Evolutionary conservation across 2,329 filamentous ascomycete species (phyloP).

Genomic region (Phaeosphaeria sp.): DNA sequence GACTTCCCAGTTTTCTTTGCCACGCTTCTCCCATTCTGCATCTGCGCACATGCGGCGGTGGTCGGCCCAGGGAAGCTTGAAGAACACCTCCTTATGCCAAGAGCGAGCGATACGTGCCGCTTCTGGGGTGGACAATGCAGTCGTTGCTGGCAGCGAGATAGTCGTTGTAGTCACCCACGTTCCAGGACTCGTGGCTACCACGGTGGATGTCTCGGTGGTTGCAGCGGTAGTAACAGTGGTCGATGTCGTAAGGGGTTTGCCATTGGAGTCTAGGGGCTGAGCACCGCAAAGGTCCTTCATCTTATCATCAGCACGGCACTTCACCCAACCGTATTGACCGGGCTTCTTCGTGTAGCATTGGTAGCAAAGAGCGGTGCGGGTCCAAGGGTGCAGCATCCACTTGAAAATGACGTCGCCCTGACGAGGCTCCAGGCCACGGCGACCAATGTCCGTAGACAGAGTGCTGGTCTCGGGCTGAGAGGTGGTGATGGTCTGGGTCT

Average conservation of each 20-base stretch:
- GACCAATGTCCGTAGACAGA: neutral
- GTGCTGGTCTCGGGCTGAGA: neutral
- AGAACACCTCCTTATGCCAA: slow-evolving; percentile 22
- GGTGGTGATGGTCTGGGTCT: neutral
- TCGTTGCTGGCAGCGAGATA: neutral
- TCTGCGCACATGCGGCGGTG: slow-evolving; percentile 16
- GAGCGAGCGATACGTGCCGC: slow-evolving; percentile 12
- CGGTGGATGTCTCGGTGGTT: neutral
- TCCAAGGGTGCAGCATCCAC: slow-evolving; percentile 39
- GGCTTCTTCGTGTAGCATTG: slow-evolving; percentile 27
- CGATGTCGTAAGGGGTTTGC: slow-evolving; percentile 1
- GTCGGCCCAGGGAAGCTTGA: slow-evolving; percentile 19
- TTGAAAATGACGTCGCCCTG: slow-evolving; percentile 14
- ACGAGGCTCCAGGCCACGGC: slow-evolving; percentile 1
- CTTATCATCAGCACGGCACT: slow-evolving; percentile 20
- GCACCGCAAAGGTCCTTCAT: neutral
- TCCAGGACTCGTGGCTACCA: neutral
- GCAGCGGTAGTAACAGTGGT: slow-evolving; percentile 3
- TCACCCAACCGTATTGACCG: slow-evolving; percentile 14
- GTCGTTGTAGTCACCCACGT: neutral
- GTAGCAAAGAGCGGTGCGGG: slow-evolving; percentile 23
- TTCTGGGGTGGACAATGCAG: neutral
- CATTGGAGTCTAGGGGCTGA: slow-evolving; percentile 11
- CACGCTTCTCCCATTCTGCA: slow-evolving; percentile 32
- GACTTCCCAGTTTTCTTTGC: slow-evolving; percentile 15